A percentile compares a stretch with the other conserved stretches of the same genome.
Conservation (phyloP, 1,139 yeast species). For the Tardiomyces digboiensis region DNA sequence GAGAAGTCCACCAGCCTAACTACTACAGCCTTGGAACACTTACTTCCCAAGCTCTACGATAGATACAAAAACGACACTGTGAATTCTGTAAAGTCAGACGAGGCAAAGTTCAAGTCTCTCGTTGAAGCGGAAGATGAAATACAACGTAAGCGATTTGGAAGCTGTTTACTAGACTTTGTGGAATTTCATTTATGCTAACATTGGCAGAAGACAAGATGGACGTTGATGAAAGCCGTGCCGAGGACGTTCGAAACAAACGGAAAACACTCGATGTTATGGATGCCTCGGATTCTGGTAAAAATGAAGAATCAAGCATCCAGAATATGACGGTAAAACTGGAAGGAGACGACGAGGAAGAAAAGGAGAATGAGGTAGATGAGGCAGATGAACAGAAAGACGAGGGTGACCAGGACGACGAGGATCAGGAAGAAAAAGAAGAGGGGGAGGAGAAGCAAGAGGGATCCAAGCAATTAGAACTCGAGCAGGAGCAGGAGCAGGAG, state of each 20-base stretch:
- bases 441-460: conserved; percentile 4
- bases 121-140: background rate
- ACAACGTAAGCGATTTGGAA: no score
- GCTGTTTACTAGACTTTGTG: background rate
- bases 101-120: conserved; percentile 18
- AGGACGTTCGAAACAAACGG: no score
- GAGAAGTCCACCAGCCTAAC: conserved; percentile 17
- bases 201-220: background rate
- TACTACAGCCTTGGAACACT: conserved; percentile 17
- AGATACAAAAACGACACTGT: conserved; percentile 20
- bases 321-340: background rate
- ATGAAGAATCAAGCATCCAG: background rate
- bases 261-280: no score
- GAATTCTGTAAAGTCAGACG: conserved; percentile 24
- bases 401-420: background rate
- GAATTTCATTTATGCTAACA: no score
- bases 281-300: no score
- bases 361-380: conserved; percentile 1
- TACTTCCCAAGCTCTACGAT: conserved; percentile 20
- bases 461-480: background rate
- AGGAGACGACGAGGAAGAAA: background rate
- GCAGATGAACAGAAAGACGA: background rate
- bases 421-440: background rate
- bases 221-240: background rate
- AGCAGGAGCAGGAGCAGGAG: no score